Base-by-base conservation (phyloP, 768 basidiomycete genomes). In the Boletus reticulatus region DNA sequence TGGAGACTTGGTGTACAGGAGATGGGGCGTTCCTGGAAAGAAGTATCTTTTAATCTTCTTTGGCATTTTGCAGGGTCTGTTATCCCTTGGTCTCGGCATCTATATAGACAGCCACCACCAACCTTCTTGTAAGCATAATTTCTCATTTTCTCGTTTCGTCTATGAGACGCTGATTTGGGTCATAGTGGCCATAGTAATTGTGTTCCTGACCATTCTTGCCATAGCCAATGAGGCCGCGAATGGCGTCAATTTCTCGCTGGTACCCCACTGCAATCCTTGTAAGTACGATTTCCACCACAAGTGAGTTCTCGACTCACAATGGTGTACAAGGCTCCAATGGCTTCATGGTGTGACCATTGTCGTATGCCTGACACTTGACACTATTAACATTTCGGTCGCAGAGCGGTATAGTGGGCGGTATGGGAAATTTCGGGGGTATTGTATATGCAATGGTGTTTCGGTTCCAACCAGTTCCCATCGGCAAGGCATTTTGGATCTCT, bases 391-490 rank as follows among this genome's bases (percentile, higher is more conserved):
- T 4, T 10, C 42, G 16, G 4, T 20, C n/a, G 17, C 48, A 69
- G 59, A 73, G 61, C 52, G 78, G 68, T 42, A 70, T 74, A 49
- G 80, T 78, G 36, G 75, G 80, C 16, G 66, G 60, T 3, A 62
- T 71, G 53, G 77, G 74, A 49, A 68, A 71, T 69, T 17, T 79
- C 47, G 78, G 82, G 5, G 82, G 82, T 4, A 68, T 83, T 44
- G 56, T 78, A 24, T 82, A 76, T 37, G 78, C 80, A 1, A 58
- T 83, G 0, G 62, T 83, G 19, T 55, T 55, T 37, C 48, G 54
- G 19, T 50, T 50, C 48, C 54, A 55, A 39, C 48, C 54, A 11
- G 20, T 24, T 27, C 55, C 55, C 8, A 0, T 41, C 22, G 55
- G 55, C 16, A 56, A 46, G 22, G 49, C 55, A 0, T 80, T 80